A percentile compares a stretch with the other conserved stretches of the same genome.
Conservation (phyloP, 352 stramenopile genomes). For the Pythium pyrilobum region DNA sequence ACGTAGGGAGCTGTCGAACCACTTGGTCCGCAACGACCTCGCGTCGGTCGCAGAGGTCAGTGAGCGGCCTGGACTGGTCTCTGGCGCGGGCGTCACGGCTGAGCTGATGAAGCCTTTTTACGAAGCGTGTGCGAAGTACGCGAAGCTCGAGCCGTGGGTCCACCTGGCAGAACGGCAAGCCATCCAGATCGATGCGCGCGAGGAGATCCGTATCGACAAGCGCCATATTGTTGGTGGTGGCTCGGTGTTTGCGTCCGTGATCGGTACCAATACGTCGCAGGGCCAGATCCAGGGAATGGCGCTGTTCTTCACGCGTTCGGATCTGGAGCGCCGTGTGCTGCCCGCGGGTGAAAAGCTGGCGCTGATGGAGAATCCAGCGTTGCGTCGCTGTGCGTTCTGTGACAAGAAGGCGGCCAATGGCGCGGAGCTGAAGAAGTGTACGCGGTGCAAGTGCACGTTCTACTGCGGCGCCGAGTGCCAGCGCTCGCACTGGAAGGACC, state of each 20-base stretch:
- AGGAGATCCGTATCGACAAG: slow-evolving; percentile 63
- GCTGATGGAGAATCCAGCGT: slow-evolving; percentile 59
- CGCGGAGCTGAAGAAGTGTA: slow-evolving; percentile 73
- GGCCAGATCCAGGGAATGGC: slow-evolving; percentile 70
- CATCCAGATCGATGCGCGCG: slow-evolving; percentile 68
- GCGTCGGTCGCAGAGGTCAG: slow-evolving; percentile 73
- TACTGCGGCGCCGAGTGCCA: slow-evolving; percentile 77
- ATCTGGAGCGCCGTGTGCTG: slow-evolving; percentile 72
- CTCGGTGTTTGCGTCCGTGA: slow-evolving; percentile 72
- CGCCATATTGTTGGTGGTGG: slow-evolving; percentile 46
- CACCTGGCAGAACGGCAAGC: slow-evolving; percentile 66
- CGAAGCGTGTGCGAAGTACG: slow-evolving; percentile 57
- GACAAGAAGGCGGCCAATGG: slow-evolving; percentile 63
- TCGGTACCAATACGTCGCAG: slow-evolving; percentile 44
- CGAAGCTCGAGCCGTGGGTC: slow-evolving; percentile 61
- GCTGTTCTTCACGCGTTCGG: slow-evolving; percentile 70
- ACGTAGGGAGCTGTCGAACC: slow-evolving; percentile 70
- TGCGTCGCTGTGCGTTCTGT: slow-evolving; percentile 70
- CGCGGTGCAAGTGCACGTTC: slow-evolving; percentile 79
- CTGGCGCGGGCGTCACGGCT: slow-evolving; percentile 44
- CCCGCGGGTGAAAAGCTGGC: slow-evolving; percentile 59
- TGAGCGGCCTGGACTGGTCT: slow-evolving; percentile 57
- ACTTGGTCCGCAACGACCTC: slow-evolving; percentile 79
- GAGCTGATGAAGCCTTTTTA: slow-evolving; percentile 61
- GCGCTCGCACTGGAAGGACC: slow-evolving; percentile 74